phyloP scores from a whole-genome alignment of 179 eudicot species.

The Spinacia oleracea region DNA sequence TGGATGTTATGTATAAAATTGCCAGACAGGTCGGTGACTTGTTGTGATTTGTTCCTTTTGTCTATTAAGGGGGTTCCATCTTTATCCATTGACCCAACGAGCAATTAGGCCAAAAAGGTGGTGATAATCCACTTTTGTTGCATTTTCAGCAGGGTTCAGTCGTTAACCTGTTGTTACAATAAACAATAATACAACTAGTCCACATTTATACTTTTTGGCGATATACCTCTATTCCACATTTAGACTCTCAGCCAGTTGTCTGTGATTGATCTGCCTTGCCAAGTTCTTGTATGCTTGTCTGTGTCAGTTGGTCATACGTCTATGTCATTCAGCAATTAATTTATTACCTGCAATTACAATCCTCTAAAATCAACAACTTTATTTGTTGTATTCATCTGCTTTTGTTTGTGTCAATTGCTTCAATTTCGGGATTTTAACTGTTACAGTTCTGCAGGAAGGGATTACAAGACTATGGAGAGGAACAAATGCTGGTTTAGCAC shows the following conservation, averaged over 20 bases:
- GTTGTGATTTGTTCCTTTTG: neutral
- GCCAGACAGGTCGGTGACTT: conserved; percentile 66
- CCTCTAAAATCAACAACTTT: neutral
- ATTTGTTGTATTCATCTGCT: neutral
- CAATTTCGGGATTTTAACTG: neutral
- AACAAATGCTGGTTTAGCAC: conserved; percentile 86
- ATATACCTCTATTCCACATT: neutral
- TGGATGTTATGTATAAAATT: conserved; percentile 84
- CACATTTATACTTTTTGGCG: too few species aligned
- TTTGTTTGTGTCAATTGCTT: neutral
- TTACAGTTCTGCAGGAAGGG: conserved; percentile 68
- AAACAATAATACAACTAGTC: neutral
- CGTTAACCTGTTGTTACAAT: neutral
- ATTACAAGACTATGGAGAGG: conserved; percentile 82
- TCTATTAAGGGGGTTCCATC: neutral
- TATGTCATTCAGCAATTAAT: neutral
- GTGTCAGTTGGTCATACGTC: neutral
- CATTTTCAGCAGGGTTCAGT: neutral
- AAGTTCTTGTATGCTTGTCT: neutral
- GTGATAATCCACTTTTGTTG: neutral
- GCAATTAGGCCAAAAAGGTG: neutral
- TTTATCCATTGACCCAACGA: neutral
- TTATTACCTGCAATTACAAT: neutral
- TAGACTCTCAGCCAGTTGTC: neutral
- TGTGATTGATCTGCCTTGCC: neutral